phyloP scores from a whole-genome alignment of 1,284 basidiomycete species.

The Boletus calvinii region DNA sequence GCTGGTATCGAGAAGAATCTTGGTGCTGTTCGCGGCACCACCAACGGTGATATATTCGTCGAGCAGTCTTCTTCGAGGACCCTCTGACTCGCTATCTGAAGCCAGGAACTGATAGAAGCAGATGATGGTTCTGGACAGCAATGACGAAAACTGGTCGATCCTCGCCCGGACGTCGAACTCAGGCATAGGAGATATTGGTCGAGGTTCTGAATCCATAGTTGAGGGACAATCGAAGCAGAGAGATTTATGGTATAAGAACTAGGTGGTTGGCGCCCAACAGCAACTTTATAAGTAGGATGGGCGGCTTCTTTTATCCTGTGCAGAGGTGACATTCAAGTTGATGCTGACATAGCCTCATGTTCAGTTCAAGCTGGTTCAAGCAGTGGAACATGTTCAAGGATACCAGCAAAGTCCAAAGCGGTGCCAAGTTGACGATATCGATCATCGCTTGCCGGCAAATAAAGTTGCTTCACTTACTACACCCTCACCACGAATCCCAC shows the following conservation, averaged over 20 bases:
- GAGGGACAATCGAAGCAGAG: not conserved
- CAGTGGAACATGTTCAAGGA: not conserved
- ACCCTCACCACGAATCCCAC: no score
- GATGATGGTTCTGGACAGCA: conserved; percentile 27
- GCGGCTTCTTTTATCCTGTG: conserved; percentile 4
- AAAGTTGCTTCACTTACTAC: no score
- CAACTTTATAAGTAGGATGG: conserved; percentile 9
- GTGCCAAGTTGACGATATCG: not conserved
- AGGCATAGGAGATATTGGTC: not conserved
- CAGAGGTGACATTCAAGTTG: not conserved
- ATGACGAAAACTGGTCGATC: conserved; percentile 26
- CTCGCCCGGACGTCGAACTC: conserved; percentile 22
- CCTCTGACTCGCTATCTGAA: conserved; percentile 28
- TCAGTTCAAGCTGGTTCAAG: not conserved
- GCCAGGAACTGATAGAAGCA: conserved; percentile 32
- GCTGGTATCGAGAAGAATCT: conserved; percentile 25
- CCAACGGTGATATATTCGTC: conserved; percentile 33
- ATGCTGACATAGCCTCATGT: not conserved
- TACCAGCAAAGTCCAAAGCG: not conserved
- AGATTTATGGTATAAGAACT: not conserved
- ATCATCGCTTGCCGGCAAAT: no score
- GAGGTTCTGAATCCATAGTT: conserved; percentile 19
- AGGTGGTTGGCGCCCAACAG: conserved; percentile 3
- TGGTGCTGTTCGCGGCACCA: conserved; percentile 28
- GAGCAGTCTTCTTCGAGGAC: conserved; percentile 23